phyloP scores from a whole-genome alignment of 1,284 basidiomycete genomes.

The Cutaneotrichosporon cutaneum region DNA sequence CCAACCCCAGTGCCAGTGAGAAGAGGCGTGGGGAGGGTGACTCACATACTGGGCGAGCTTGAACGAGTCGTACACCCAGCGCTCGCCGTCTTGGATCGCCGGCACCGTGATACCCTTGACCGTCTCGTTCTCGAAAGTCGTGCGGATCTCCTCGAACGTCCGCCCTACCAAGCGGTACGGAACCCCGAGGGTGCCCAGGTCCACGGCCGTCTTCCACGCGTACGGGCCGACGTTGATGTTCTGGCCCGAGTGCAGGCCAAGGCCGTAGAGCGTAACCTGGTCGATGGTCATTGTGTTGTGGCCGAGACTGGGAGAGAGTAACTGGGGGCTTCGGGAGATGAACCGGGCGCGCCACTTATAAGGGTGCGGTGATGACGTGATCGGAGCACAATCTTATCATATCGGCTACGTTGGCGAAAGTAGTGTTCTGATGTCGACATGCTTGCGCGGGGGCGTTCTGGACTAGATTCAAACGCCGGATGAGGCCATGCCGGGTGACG shows the following conservation, averaged over 20 bases:
- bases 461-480: too few species aligned
- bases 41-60: constrained; percentile 38
- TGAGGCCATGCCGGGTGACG: too few species aligned
- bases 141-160: constrained; percentile 34
- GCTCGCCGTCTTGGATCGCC: constrained; percentile 29
- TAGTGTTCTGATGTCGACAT: too few species aligned
- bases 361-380: too few species aligned
- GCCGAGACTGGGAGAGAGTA: too few species aligned
- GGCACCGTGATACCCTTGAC: constrained; percentile 38
- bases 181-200: constrained; percentile 26
- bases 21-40: background rate
- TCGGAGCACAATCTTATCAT: too few species aligned
- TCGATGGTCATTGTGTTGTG: too few species aligned
- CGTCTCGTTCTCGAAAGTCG: constrained; percentile 29
- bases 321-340: too few species aligned
- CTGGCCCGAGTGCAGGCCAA: constrained; percentile 17
- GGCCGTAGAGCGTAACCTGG: constrained; percentile 11
- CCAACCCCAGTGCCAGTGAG: too few species aligned
- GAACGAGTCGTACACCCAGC: constrained; percentile 37
- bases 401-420: too few species aligned
- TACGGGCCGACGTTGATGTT: constrained; percentile 23
- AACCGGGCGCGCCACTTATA: too few species aligned
- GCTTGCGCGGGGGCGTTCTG: too few species aligned
- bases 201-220: constrained; percentile 21
- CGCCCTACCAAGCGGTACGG: constrained; percentile 19